Evolutionary conservation across 2,329 filamentous ascomycete genomes (phyloP), one percentile per base, ranked within the genome.

Genomic region (Aureobasidium zeae): DNA sequence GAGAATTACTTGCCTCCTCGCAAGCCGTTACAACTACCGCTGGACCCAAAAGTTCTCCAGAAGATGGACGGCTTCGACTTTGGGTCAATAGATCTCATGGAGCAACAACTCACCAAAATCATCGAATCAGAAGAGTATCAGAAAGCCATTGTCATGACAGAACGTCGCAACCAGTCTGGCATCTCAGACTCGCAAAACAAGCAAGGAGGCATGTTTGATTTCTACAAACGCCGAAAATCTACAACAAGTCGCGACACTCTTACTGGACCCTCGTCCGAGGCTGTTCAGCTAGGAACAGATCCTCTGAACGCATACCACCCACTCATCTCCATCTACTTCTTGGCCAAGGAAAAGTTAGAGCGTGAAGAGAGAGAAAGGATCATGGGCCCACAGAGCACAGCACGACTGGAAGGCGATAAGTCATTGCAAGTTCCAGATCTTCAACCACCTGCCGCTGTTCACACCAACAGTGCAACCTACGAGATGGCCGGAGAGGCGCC

Each of bases 31-130:
- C 76, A 83, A 26, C 68, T 93, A 11, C 88, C 89, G 5, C 68
- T 98, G 8, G 89, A 96, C 57, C 70, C 75, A 2, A 81, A 84
- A 31, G 81, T 96, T 4, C 77, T 98, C 45, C 77, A 86, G 36
- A 88, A 85, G 53, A 98, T 98, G 91, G 93, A 87, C 17, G 91
- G 91, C 2, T 98, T 98, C 62, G 94, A 96, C 62, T 98, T 96
- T 66, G 91, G 91, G 1, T 75, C 86, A 0, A 75, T 86, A 1
- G 87, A 95, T 42, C 76, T 77, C 45, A 95, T 98, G 57, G 81
- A 77, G 45, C 69, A 77, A 2, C 86, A 95, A 58, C 73, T 98
- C 31, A 84, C 79, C 8, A 84, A 83, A 50, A 76, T 88, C n/a
- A 76, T 98, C 48, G 84, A 93, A 55, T 95, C 88, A 0, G 87